phyloP scores from a whole-genome alignment of 106 monocot genomes.

The Alisma plantagoaquatica region DNA sequence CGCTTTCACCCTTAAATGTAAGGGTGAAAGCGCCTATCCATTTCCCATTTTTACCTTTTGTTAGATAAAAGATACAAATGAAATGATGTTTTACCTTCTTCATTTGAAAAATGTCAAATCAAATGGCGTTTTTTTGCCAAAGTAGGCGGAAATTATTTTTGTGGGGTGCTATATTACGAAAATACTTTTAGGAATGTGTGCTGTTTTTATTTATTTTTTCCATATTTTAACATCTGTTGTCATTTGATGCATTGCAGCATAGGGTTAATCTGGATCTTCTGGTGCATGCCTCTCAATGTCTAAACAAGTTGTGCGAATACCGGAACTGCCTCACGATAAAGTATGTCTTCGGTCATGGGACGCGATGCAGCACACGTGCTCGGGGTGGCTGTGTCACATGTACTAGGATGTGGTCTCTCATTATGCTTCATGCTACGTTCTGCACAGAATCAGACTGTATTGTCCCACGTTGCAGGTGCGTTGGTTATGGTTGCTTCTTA shows the following conservation, averaged over 20 bases:
- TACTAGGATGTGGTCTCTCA: conserved; percentile 13
- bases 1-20: too few species aligned
- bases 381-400: conserved; percentile 15
- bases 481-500: too few species aligned
- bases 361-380: conserved; percentile 13
- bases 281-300: conserved; percentile 29
- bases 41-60: too few species aligned
- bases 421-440: not conserved
- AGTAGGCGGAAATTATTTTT: too few species aligned
- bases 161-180: too few species aligned
- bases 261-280: conserved; percentile 9
- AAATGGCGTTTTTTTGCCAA: too few species aligned
- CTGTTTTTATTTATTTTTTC: not conserved
- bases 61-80: too few species aligned
- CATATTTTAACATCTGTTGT: not conserved
- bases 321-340: conserved; percentile 18
- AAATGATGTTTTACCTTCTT: too few species aligned
- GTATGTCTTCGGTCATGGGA: conserved; percentile 24
- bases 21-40: too few species aligned
- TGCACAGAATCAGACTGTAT: conserved; percentile 16
- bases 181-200: too few species aligned
- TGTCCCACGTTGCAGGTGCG: conserved; percentile 27
- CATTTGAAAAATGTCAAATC: too few species aligned
- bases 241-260: not conserved
- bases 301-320: not conserved